Evolutionary conservation across 768 basidiomycete genomes (phyloP).

Genomic region (Kwoniella sp.): DNA sequence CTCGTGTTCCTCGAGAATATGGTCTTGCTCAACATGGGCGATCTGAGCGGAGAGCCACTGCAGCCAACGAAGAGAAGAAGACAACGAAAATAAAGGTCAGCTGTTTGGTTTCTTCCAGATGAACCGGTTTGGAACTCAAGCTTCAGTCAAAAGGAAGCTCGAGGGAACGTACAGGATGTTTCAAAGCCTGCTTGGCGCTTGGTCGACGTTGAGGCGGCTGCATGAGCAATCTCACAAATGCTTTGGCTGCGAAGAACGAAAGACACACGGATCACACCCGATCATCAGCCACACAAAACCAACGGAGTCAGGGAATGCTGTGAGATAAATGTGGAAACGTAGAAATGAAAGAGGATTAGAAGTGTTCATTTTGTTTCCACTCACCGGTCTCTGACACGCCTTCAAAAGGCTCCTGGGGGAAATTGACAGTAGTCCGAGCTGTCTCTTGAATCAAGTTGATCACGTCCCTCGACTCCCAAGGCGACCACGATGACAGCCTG

Average conservation of each 20-base stretch:
- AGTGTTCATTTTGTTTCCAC: too few species aligned
- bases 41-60: slow-evolving; percentile 9
- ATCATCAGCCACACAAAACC: too few species aligned
- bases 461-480: slow-evolving; percentile 34
- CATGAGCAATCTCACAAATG: slow-evolving; percentile 25
- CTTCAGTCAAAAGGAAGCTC: background rate
- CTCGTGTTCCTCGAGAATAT: slow-evolving; percentile 12
- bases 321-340: too few species aligned
- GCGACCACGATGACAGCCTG: slow-evolving; percentile 39
- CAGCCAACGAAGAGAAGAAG: background rate
- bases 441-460: slow-evolving; percentile 33
- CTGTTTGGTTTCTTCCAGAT: background rate
- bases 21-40: slow-evolving; percentile 3
- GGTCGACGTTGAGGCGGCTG: slow-evolving; percentile 23
- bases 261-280: background rate
- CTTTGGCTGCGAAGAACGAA: slow-evolving; percentile 18
- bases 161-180: slow-evolving; percentile 21
- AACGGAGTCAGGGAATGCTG: too few species aligned
- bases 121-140: too few species aligned
- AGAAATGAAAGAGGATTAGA: background rate
- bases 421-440: slow-evolving; percentile 18
- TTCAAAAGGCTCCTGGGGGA: slow-evolving; percentile 31
- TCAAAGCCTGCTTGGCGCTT: slow-evolving; percentile 22
- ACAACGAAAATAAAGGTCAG: background rate
- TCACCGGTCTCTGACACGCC: slow-evolving; percentile 38